Base-by-base conservation (phyloP, 441 rosid genomes). In the Theobroma grandiflorum region DNA sequence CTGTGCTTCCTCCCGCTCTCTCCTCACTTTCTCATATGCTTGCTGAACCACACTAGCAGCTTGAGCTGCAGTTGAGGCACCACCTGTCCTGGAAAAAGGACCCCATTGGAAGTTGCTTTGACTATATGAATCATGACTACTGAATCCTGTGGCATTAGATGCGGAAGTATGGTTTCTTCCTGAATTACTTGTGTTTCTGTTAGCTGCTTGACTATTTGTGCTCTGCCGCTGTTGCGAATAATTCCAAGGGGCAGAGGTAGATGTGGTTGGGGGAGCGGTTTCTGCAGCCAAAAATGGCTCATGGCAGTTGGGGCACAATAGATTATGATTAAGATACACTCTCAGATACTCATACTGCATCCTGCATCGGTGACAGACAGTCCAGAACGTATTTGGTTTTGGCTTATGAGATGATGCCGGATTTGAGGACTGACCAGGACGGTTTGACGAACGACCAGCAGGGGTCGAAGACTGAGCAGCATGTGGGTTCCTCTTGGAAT, bases 1-100 rank as follows among this genome's bases (percentile, higher is more conserved):
- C 81, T 87, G 89, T 7, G 91, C 93, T 70, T 92, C 91, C 84
- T 89, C 88, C 2, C 97, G 89, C 69, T 88, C 89, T 86, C 90
- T 89, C 85, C 82, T 91, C 55, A 88, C 94, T 66, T 86, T 88
- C 87, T 93, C 94, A 31, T 90, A 88, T 43, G 91, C 90, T 76
- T 88, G 89, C 77, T 90, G 97, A 80, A 93, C 95, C 81, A 90
- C 83, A 67, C 66, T 86, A 31, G 92, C 94, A 66, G 95, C 93
- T 74, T 88, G 90, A 76, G 92, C 92, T 18, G 89, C 86, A 4
- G 84, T 53, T 73, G 90, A 72, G 69, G 86, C 82, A 76, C 89
- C 88, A 45, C 85, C 78, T 14, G 89, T 63, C 77, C 82, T 85
- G 33, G 92, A 89, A 85, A 89, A 93, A 61, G 89, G 83, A 83